Conservation (phyloP, 2,329 filamentous ascomycete genomes). For the Paecilomyces dactylethromorphus region DNA sequence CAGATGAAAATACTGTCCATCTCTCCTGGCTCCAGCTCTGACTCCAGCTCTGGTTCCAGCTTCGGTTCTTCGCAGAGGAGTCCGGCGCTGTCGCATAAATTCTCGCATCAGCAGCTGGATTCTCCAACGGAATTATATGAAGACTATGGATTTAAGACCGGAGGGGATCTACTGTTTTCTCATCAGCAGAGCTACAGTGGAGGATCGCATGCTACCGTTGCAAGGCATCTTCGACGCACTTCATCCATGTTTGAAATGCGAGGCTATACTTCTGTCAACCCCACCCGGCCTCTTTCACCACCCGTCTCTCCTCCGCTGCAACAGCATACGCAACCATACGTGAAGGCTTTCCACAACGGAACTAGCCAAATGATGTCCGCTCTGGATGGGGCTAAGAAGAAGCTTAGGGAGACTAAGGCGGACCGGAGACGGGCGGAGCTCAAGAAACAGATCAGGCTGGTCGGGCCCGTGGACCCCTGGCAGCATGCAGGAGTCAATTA, state of each 20-base stretch:
- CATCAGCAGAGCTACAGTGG: not conserved
- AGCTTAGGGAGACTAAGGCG: slow-evolving; percentile 24
- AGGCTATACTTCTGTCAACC: not conserved
- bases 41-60: not conserved
- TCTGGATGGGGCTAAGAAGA: slow-evolving; percentile 27
- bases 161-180: not conserved
- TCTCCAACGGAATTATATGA: not conserved
- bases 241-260: not conserved
- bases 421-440: slow-evolving; percentile 30
- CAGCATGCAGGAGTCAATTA: slow-evolving; percentile 12
- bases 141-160: not conserved
- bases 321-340: slow-evolving; percentile 12
- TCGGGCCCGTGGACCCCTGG: slow-evolving; percentile 20
- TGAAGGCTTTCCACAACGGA: slow-evolving; percentile 17
- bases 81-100: not conserved
- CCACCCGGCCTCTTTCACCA: not conserved
- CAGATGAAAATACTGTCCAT: not conserved
- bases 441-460: slow-evolving; percentile 34
- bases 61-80: not conserved
- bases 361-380: slow-evolving; percentile 20
- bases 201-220: not conserved
- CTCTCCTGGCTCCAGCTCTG: not conserved
- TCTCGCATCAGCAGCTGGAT: not conserved
- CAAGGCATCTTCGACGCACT: not conserved
- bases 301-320: not conserved